These are phyloP conservation scores for Flaveria robusta DNA, from an alignment of 129 eudicot genomes.

Conservation along the genomic window DNA sequence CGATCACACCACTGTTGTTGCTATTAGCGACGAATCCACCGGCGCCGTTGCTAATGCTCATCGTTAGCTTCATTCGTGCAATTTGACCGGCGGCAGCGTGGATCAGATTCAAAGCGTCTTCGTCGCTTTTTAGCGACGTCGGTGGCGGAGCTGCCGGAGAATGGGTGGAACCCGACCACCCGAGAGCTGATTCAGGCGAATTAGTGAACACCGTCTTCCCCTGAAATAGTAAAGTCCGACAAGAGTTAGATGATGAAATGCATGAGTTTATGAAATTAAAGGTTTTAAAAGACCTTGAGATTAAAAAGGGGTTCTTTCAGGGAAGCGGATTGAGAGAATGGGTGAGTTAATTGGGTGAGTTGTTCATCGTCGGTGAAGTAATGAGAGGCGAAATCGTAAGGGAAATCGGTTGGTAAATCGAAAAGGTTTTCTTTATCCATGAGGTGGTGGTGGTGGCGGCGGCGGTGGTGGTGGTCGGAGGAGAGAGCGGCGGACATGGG, in stretches of 20 bases:
- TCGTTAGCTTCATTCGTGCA: conserved; percentile 45
- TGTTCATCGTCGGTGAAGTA: conserved; percentile 34
- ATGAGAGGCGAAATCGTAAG: conserved; percentile 24
- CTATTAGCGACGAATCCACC: background rate
- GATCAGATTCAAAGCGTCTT: conserved; percentile 53
- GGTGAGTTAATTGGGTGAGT: conserved; percentile 51
- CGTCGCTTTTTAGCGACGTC: conserved; percentile 18
- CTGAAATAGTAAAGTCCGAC: conserved; percentile 20
- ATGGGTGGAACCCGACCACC: too few species aligned
- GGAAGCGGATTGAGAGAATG: conserved; percentile 36
- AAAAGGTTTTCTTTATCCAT: conserved; percentile 24
- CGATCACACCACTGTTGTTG: too few species aligned
- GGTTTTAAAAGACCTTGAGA: conserved; percentile 36
- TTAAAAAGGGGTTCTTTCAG: conserved; percentile 19
- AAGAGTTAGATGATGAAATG: background rate
- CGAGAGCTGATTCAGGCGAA: conserved; percentile 64
- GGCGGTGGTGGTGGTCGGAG: conserved; percentile 2
- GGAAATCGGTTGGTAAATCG: conserved; percentile 10
- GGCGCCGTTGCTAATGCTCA: conserved; percentile 18
- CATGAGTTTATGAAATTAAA: background rate
- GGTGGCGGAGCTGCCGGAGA: conserved; percentile 47
- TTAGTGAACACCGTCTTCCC: conserved; percentile 34
- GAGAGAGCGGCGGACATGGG: conserved; percentile 25
- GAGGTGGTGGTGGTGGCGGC: conserved; percentile 19
- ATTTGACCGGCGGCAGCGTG: conserved; percentile 41